Conservation (phyloP, 257 asterid species). For the Datura wrightii region DNA sequence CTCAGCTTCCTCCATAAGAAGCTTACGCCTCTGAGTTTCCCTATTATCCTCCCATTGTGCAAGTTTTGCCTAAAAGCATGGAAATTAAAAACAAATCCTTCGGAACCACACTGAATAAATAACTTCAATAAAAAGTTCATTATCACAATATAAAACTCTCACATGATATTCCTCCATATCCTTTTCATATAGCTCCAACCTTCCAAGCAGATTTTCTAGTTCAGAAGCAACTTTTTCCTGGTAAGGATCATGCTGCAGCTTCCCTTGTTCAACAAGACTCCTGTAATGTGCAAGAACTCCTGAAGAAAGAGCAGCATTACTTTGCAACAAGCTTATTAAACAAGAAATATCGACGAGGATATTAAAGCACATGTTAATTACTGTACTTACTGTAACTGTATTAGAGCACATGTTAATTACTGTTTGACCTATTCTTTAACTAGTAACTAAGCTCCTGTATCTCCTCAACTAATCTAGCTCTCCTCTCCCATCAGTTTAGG, state of each 20-base stretch:
- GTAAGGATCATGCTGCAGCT: conserved; percentile 81
- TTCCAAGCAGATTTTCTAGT: conserved; percentile 76
- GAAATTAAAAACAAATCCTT: conserved; percentile 32
- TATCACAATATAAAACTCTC: conserved; percentile 36
- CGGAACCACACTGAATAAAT: conserved; percentile 27
- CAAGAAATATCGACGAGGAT: background rate
- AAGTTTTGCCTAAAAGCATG: conserved; percentile 61
- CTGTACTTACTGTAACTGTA: too few relatives aligned
- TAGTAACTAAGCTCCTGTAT: too few relatives aligned
- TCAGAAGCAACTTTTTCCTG: conserved; percentile 87
- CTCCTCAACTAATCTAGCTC: too few relatives aligned
- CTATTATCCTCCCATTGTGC: conserved; percentile 77
- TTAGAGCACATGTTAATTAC: too few relatives aligned
- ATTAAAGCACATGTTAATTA: too few relatives aligned
- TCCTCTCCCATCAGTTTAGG: too few relatives aligned
- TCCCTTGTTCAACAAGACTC: conserved; percentile 82
- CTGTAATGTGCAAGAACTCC: conserved; percentile 80
- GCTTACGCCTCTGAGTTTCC: conserved; percentile 71
- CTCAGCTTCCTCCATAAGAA: conserved; percentile 81
- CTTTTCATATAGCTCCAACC: conserved; percentile 82
- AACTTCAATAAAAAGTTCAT: conserved; percentile 23
- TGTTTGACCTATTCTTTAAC: too few relatives aligned
- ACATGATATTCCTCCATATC: conserved; percentile 92
- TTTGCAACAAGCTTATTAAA: conserved; percentile 31
- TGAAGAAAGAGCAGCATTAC: conserved; percentile 42